Evolutionary conservation across 139 green algal genomes (phyloP).

Genomic region (Asterochloris erici): DNA sequence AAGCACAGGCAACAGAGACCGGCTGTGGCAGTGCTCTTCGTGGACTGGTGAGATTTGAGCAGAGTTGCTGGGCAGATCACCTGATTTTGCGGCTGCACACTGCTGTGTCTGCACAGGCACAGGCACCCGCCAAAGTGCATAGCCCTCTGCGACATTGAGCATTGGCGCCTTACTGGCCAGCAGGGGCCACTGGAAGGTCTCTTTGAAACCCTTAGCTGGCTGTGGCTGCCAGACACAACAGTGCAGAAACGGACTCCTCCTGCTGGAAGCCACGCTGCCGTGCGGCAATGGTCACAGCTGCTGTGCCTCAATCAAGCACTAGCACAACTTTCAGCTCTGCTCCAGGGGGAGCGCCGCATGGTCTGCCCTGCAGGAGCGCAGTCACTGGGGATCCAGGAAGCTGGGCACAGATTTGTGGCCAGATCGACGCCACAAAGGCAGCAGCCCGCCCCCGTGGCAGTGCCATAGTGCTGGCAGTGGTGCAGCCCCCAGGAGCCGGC

Average conservation of each 20-base stretch:
- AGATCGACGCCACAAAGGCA: slow-evolving; percentile 39
- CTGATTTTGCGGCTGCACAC: neutral
- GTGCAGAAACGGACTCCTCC: too few relatives aligned
- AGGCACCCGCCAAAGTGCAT: too few relatives aligned
- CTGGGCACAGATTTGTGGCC: slow-evolving; percentile 31
- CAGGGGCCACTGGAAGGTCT: too few relatives aligned
- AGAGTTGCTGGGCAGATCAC: too few relatives aligned
- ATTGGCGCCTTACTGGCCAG: too few relatives aligned
- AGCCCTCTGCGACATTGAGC: too few relatives aligned
- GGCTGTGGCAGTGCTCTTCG: slow-evolving; percentile 45
- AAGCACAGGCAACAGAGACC: slow-evolving; percentile 47
- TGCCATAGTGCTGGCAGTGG: slow-evolving; percentile 18
- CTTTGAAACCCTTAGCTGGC: too few relatives aligned
- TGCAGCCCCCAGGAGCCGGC: neutral
- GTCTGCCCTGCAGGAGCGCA: slow-evolving; percentile 6
- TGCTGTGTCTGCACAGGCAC: neutral
- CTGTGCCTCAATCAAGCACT: too few relatives aligned
- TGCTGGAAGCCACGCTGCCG: too few relatives aligned
- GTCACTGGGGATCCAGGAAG: slow-evolving; percentile 35
- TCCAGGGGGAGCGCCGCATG: neutral
- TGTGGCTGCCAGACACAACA: too few relatives aligned
- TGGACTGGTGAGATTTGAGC: slow-evolving; percentile 19
- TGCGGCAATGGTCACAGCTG: too few relatives aligned
- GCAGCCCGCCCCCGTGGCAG: slow-evolving; percentile 16
- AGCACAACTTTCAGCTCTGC: too few relatives aligned